Evolutionary conservation across 225 moss, liverwort and hornwort species (phyloP), one percentile per base, ranked within the genome.

Genomic region (Ulota crispa): DNA sequence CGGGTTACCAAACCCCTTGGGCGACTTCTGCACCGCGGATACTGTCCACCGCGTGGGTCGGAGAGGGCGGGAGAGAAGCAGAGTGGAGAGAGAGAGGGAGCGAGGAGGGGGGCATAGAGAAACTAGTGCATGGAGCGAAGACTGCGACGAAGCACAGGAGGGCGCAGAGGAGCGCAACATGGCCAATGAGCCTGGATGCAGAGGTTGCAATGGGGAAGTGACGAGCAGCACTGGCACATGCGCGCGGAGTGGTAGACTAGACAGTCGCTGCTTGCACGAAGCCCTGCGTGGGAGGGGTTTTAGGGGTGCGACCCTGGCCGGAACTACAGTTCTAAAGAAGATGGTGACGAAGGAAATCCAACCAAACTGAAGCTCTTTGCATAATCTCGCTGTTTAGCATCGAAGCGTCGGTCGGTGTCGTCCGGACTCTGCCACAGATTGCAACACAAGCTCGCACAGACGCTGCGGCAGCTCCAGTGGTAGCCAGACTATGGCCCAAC

Each of bases 1-100:
- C 54, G 81, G 79, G 56, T 89, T 86, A 45, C 93, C 90, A 52
- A 94, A 90, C 28, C 93, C 92, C 82, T 92, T 90, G 26, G 90
- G 90, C 69, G 86, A 80, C 70, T 86, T 88, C 84, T 90, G 86
- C 34, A 84, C 86, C 3, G 88, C 86, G 2, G 69, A 77, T 13
- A 82, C 84, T n/a, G 23, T 43, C 61, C 76, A 50, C 32, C 81
- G 65, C 21, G 57, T 53, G 31, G 69, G n/a, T 23, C 74, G 80
- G 18, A n/a, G 41, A 27, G 80, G 36, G 26, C 65, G 39, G 14
- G n/a, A 67, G 2, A 27, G 68, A 74, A 21, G 16, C 16, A 7
- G 72, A 73, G 14, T 30, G 41, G 43, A 63, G 21, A 39, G 71
- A 8, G 74, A 30, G 2, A 68, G n/a, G 27, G 79, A 62, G 64